Evolutionary conservation across 768 basidiomycete genomes (phyloP), one percentile per base, ranked within the genome.

Genomic region (Daedaleopsis sinensis): DNA sequence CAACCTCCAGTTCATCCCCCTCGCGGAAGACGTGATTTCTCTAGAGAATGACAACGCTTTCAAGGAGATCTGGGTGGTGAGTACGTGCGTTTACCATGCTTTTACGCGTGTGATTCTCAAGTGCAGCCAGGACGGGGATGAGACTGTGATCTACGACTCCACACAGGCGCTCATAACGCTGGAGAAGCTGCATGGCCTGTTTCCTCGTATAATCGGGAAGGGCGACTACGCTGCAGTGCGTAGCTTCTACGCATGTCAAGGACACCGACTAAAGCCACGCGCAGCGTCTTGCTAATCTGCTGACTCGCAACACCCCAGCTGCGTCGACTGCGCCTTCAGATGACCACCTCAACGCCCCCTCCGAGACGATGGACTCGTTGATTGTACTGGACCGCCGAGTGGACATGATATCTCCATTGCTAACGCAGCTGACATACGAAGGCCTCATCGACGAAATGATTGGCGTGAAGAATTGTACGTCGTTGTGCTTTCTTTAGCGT

Each of bases 391-490:
- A 99, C 73, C 87, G 97, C 51, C 86, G 88, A 37, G 87, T 91
- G 11, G 97, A 99, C 70, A 91, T 98, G 91, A 87, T 98, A 61
- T 97, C 97, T 0, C 94, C 97, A 1, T 79, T 98, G 53, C 84
- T 96, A 49, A 98, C 97, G 2, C 96, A 98, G 69, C 79, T 98
- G 58, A 99, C 97, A 0, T 98, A 98, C 67, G 91, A 98, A 72
- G 97, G 97, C 19, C 87, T 99, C 51, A 81, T 98, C 37, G 97
- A 98, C 70, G 97, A 99, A 73, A 77, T 94, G 38, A 80, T 97
- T 50, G 91, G 93, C 0, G 89, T 99, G 63, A 90, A 84, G 73
- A 94, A 97, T 69, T 90, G 96, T 94, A 68, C 61, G 89, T 74
- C 11, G 5, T 18, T n/a, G 27, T 51, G 32, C 47, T 16, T 15